Evolutionary conservation across 345 rosid species (phyloP), one percentile per base, ranked within the genome.

Genomic region (Psidium friedrichsthalianum): DNA sequence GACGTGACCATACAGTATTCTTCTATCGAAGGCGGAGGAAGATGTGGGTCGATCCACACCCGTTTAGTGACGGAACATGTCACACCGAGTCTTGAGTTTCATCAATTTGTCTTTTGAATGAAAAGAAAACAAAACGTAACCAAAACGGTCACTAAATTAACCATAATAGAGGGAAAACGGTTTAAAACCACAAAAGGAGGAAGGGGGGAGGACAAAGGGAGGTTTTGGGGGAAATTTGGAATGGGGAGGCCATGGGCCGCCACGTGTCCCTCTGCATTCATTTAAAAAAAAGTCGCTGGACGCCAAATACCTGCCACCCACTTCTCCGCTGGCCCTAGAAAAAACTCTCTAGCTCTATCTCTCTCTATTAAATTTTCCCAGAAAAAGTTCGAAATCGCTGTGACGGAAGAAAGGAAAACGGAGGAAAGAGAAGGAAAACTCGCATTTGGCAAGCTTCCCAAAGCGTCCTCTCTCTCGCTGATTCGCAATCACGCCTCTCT

Each of bases 301-400:
- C 51, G 27, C 86, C 82, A 82, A 36, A 25, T 55, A 54, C 51
- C 85, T 64, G 57, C 74, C 85, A 85, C 59, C 88, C 64, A 69
- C 89, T 6, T 10, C 55, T 61, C 64, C 86, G 86, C 89, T 89
- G 87, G 88, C 89, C 85, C 89, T 52, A 78, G 36, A 36, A 36
- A 36, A 57, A 12, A 7, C 13, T 10, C 57, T 8, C 86, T 24
- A 36, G 36, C 36, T 36, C 44, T 82, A 56, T 54, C 32, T 15
- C 51, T 51, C 83, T 69, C 53, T 74, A 20, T 49, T 16, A 25
- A 29, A 29, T 29, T 69, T 69, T 69, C 78, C 20, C 78, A 69
- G 78, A 21, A 64, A 69, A 69, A 56, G 20, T 21, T 22, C 58
- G 58, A 56, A 22, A 56, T 9, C 58, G 58, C 58, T 56, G 12